Evolutionary conservation across 2,329 filamentous ascomycete genomes (phyloP), one percentile per base, ranked within the genome.

Genomic region (Colletotrichum sp.): DNA sequence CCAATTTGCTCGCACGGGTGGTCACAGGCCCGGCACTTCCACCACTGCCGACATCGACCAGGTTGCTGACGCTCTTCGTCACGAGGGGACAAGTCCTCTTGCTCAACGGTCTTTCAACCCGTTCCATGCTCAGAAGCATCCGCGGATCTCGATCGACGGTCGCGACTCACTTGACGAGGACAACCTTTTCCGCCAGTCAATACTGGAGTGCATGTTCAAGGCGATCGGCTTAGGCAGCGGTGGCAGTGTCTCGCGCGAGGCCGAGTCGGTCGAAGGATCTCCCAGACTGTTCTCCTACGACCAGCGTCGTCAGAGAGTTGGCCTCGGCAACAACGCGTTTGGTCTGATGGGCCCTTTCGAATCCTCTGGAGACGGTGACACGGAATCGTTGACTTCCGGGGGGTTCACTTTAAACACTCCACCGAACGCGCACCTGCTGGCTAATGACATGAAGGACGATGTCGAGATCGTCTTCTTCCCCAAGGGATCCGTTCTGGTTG

Each of bases 401-500:
- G 92, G 92, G 1, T 87, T 93, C 63, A 92, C 92, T 5, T 89
- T 92, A 57, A 85, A 87, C 39, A 89, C 90, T 5, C 90, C 92
- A 0, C 92, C 92, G 0, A 95, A 93, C 78, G 90, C 93, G 0
- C 89, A 95, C 70, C 85, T 89, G 5, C 86, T 96, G 7, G 91
- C 92, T 6, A 92, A 95, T 74, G 96, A 99, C 77, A 91, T 99
- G 85, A 94, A 94, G 78, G 94, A 98, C 77, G 97, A 99, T 69
- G 92, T 99, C 4, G 97, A 99, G 82, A 98, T 99, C 78, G 97
- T 99, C 7, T 99, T 95, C 86, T 99, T 99, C 79, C 96, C 96
- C 0, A 95, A 99, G 83, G 96, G 95, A 4, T 96, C 97, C 3
- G 94, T 99, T 1, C 89, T 99, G 18, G 96, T 99, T 0, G 97